phyloP scores from a whole-genome alignment of 2,329 filamentous ascomycete genomes.

The Fusarium robinianum region DNA sequence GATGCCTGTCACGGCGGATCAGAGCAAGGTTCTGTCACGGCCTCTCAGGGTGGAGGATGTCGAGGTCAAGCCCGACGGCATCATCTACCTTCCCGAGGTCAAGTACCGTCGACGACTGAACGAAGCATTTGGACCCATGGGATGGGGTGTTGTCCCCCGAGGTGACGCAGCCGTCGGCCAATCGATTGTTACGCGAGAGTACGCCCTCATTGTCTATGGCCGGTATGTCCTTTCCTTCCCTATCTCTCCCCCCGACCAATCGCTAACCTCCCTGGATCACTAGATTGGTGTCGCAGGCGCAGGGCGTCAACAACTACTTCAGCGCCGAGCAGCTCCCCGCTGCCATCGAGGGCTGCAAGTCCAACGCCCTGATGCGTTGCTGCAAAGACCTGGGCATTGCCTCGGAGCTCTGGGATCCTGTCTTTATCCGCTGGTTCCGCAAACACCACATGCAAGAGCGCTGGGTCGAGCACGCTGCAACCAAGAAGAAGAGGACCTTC shows the following conservation, averaged over 20 bases:
- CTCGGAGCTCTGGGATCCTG: conserved; percentile 94
- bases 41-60: conserved; percentile 75
- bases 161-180: conserved; percentile 85
- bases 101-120: conserved; percentile 95
- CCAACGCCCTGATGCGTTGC: conserved; percentile 95
- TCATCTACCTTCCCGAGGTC: conserved; percentile 96
- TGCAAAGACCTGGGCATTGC: conserved; percentile 97
- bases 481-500: conserved; percentile 88
- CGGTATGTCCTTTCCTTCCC: conserved; percentile 62
- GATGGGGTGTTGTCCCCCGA: conserved; percentile 90
- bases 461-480: conserved; percentile 86
- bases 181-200: conserved; percentile 83
- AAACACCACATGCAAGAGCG: conserved; percentile 74
- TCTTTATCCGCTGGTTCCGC: conserved; percentile 84
- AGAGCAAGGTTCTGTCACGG: conserved; percentile 68
- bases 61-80: conserved; percentile 96
- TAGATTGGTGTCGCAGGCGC: conserved; percentile 88
- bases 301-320: conserved; percentile 95
- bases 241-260: background rate
- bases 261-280: background rate
- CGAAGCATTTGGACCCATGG: conserved; percentile 88
- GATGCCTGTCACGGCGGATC: conserved; percentile 71
- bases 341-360: conserved; percentile 95
- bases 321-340: conserved; percentile 87
- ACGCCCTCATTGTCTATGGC: conserved; percentile 85